Conservation (phyloP, 345 rosid genomes). For the Iberis pinnata region DNA sequence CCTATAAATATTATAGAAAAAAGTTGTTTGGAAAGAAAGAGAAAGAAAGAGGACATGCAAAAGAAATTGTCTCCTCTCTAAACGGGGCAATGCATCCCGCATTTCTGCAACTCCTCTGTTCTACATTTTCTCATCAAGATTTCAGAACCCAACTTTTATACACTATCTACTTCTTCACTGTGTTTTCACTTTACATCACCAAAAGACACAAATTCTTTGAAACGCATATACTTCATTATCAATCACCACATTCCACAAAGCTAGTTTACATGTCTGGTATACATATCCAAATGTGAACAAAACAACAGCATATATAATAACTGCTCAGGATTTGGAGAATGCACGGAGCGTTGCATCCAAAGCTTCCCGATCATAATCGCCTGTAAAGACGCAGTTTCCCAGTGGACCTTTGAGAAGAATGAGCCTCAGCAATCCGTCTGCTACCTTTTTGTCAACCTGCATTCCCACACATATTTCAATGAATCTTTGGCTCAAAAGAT, state of each 20-base stretch:
- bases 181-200: too few relatives aligned
- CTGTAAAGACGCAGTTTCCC: conserved; percentile 87
- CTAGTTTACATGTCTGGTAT: conserved; percentile 22
- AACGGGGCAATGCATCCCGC: conserved; percentile 17
- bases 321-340: conserved; percentile 35
- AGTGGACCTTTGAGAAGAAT: conserved; percentile 90
- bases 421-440: conserved; percentile 88
- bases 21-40: not conserved
- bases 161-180: too few relatives aligned
- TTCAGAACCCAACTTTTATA: too few relatives aligned
- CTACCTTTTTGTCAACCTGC: conserved; percentile 98
- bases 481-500: not conserved
- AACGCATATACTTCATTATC: too few relatives aligned
- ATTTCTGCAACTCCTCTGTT: conserved; percentile 11
- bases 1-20: not conserved
- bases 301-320: conserved; percentile 4
- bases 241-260: conserved; percentile 18
- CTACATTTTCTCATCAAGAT: not conserved
- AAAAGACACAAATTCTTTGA: too few relatives aligned
- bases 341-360: conserved; percentile 77
- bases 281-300: conserved; percentile 4
- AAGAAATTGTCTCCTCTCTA: conserved; percentile 23
- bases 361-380: conserved; percentile 78
- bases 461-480: conserved; percentile 7
- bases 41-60: conserved; percentile 13